phyloP scores from a whole-genome alignment of 2,329 filamentous ascomycete species.

The Dryadomyces quercivorus region DNA sequence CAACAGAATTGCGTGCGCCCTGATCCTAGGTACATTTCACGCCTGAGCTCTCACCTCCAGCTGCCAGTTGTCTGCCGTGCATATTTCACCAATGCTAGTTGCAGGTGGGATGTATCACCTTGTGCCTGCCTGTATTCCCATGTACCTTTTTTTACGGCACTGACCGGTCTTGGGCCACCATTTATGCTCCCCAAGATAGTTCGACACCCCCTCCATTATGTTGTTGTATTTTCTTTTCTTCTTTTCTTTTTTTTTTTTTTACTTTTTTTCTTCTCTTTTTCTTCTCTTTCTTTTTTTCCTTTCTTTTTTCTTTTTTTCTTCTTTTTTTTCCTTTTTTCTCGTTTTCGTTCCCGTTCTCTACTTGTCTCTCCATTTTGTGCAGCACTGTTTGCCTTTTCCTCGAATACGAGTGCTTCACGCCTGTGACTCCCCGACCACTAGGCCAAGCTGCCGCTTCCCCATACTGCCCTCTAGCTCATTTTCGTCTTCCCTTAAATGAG shows the following conservation, averaged over 20 bases:
- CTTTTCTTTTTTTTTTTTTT: background rate
- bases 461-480: background rate
- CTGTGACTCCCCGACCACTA: background rate
- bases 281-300: background rate
- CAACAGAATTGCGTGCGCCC: background rate
- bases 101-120: conserved; percentile 2
- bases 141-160: conserved; percentile 7
- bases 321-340: background rate
- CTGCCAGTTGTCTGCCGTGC: conserved; percentile 10
- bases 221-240: background rate
- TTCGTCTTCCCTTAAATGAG: background rate
- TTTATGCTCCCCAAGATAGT: background rate
- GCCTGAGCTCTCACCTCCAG: background rate
- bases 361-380: background rate
- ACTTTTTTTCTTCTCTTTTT: background rate
- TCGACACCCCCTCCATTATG: background rate
- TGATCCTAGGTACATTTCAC: background rate
- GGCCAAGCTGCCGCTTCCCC: background rate
- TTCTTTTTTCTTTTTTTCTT: background rate
- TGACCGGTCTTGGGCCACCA: background rate
- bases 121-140: conserved; percentile 10
- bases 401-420: background rate
- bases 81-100: conserved; percentile 1
- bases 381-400: background rate
- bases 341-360: background rate